A percentile compares a stretch with the other conserved stretches of the same genome.
phyloP scores from a whole-genome alignment of 2,329 filamentous ascomycete genomes.

The Fusarium penzigii region DNA sequence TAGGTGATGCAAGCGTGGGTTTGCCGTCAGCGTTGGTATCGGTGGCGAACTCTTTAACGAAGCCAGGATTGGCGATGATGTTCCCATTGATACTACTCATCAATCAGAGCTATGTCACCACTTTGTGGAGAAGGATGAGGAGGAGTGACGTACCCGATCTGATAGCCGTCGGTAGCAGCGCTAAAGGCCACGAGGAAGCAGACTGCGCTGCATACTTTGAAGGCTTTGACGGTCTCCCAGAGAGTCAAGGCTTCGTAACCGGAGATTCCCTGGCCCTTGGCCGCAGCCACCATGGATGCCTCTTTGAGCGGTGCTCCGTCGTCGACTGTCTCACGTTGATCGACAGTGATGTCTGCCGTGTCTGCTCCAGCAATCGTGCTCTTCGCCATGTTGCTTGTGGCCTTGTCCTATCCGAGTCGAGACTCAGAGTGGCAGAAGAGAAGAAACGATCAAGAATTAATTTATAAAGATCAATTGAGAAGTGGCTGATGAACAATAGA shows the following conservation, averaged over 20 bases:
- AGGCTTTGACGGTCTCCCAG: slow-evolving; percentile 30
- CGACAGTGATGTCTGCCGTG: too few species aligned
- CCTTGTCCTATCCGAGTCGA: too few species aligned
- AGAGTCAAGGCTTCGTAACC: slow-evolving; percentile 29
- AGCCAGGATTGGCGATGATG: slow-evolving; percentile 18
- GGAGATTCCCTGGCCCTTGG: slow-evolving; percentile 27
- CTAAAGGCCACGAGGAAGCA: slow-evolving; percentile 31
- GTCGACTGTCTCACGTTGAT: neutral
- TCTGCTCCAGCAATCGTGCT: too few species aligned
- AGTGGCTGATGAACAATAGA: too few species aligned
- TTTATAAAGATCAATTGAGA: too few species aligned
- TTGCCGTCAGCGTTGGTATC: slow-evolving; percentile 21
- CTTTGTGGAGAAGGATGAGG: too few species aligned
- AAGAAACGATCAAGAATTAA: too few species aligned
- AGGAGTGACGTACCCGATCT: slow-evolving; percentile 30
- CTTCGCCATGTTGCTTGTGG: too few species aligned
- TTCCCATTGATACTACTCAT: slow-evolving; percentile 15
- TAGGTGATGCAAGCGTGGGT: slow-evolving; percentile 35
- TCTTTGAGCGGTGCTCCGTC: slow-evolving; percentile 1
- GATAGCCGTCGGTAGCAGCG: slow-evolving; percentile 30
- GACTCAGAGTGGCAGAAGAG: too few species aligned
- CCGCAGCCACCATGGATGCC: slow-evolving; percentile 23
- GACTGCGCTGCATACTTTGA: slow-evolving; percentile 26
- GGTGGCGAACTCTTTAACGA: slow-evolving; percentile 12
- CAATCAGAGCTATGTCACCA: too few species aligned